A percentile compares a stretch with the other conserved stretches of the same genome.
These are phyloP conservation scores for Populus hybrid DNA, from an alignment of 441 rosid genomes.

Conservation along the genomic window DNA sequence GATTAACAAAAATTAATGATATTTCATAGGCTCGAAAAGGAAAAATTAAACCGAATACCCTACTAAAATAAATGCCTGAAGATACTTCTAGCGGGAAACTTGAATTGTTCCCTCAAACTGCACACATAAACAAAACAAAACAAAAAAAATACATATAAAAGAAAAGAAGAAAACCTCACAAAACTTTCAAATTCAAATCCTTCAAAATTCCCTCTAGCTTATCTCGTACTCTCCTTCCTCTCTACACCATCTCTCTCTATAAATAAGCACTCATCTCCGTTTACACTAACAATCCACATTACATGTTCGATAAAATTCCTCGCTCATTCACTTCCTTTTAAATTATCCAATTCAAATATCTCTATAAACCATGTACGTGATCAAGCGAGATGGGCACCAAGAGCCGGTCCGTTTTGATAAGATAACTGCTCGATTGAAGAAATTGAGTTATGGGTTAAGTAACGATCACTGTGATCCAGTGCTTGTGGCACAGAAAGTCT, in stretches of 20 bases:
- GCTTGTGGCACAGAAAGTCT: constrained; percentile 80
- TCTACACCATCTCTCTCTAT: neutral
- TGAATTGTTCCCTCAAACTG: neutral
- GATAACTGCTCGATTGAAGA: constrained; percentile 78
- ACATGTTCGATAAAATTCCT: constrained; percentile 41
- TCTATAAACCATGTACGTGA: constrained; percentile 51
- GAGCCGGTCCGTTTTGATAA: constrained; percentile 77
- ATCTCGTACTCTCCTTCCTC: constrained; percentile 7
- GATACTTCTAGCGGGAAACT: constrained; percentile 6
- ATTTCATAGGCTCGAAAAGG: neutral
- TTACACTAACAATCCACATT: neutral
- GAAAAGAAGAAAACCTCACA: neutral
- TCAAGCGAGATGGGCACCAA: constrained; percentile 71
- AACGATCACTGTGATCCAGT: constrained; percentile 78
- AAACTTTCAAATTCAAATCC: constrained; percentile 6
- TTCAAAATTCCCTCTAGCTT: neutral
- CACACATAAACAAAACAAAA: too few species aligned
- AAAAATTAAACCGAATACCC: neutral
- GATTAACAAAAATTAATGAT: too few species aligned
- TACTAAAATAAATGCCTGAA: too few species aligned
- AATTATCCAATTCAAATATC: neutral
- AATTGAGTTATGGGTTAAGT: constrained; percentile 73
- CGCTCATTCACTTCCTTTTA: neutral
- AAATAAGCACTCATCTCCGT: neutral
- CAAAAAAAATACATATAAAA: neutral